phyloP scores from a whole-genome alignment of 2,329 filamentous ascomycete species.

The Ascochyta pisi region DNA sequence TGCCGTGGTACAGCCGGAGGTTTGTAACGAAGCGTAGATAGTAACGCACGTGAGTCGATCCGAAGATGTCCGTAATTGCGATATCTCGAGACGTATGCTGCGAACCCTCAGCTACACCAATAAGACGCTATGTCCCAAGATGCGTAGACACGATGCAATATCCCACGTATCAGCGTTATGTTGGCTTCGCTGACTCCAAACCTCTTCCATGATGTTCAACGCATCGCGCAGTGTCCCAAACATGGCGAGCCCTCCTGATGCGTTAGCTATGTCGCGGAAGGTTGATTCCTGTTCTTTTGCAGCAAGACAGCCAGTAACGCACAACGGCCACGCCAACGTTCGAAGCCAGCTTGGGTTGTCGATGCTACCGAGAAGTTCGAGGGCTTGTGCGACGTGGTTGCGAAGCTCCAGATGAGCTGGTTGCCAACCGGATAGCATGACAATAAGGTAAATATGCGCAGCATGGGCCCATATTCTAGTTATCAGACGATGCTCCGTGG shows the following conservation, averaged over 20 bases:
- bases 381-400: conserved; percentile 19
- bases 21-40: too few relatives aligned
- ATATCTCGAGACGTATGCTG: not conserved
- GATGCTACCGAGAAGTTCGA: conserved; percentile 19
- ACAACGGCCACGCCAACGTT: conserved; percentile 44
- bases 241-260: conserved; percentile 23
- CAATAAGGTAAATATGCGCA: conserved; percentile 27
- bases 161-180: conserved; percentile 2
- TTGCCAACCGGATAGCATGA: conserved; percentile 34
- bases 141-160: not conserved
- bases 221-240: conserved; percentile 39
- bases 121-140: not conserved
- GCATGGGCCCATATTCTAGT: conserved; percentile 31
- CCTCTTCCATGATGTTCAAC: conserved; percentile 48
- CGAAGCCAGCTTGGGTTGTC: conserved; percentile 32
- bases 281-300: conserved; percentile 16
- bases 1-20: too few relatives aligned
- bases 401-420: conserved; percentile 22
- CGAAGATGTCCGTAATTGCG: too few relatives aligned
- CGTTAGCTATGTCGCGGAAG: conserved; percentile 32
- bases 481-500: not conserved
- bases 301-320: conserved; percentile 38
- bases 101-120: not conserved
- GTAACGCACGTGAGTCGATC: too few relatives aligned
- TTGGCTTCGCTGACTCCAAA: conserved; percentile 31